A percentile compares a stretch with the other conserved stretches of the same genome.
phyloP scores from a whole-genome alignment of 768 basidiomycete species.

The Phylloporus rhodoxanthus region DNA sequence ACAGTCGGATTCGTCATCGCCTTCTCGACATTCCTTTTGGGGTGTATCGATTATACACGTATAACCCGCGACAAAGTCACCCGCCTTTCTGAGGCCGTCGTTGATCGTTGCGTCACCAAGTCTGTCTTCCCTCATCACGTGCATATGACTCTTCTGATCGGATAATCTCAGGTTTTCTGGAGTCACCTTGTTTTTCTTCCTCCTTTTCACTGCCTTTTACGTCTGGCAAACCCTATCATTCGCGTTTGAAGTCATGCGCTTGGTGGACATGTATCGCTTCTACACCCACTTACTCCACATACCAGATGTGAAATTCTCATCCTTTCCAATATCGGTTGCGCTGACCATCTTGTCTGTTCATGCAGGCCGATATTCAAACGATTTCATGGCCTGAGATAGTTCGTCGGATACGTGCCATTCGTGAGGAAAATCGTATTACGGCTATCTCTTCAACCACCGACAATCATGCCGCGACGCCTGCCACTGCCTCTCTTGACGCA shows the following conservation, averaged over 20 bases:
- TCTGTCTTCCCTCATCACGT: slow-evolving; percentile 32
- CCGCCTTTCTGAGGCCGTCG: slow-evolving; percentile 73
- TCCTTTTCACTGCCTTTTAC: slow-evolving; percentile 84
- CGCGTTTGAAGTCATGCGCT: slow-evolving; percentile 62
- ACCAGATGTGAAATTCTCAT: slow-evolving; percentile 66
- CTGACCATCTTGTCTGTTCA: slow-evolving; percentile 12
- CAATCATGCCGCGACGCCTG: slow-evolving; percentile 50
- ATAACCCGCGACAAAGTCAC: slow-evolving; percentile 63
- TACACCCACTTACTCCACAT: slow-evolving; percentile 91
- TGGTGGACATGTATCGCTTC: slow-evolving; percentile 93
- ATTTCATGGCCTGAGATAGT: slow-evolving; percentile 97
- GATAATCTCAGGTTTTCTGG: slow-evolving; percentile 63
- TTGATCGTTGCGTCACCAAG: slow-evolving; percentile 81
- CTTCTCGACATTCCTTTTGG: slow-evolving; percentile 95
- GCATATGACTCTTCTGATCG: slow-evolving; percentile 12
- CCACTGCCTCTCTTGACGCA: slow-evolving; percentile 87
- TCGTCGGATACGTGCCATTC: slow-evolving; percentile 79
- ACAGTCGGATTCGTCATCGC: slow-evolving; percentile 96
- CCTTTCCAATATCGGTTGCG: neutral
- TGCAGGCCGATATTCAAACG: slow-evolving; percentile 94
- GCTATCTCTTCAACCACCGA: slow-evolving; percentile 64
- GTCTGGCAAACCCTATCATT: slow-evolving; percentile 83
- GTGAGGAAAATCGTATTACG: slow-evolving; percentile 90
- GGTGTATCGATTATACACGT: slow-evolving; percentile 89
- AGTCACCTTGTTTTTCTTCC: slow-evolving; percentile 75